These are phyloP conservation scores for Cymbidium sinense DNA, from an alignment of 106 monocot genomes.

Conservation along the genomic window DNA sequence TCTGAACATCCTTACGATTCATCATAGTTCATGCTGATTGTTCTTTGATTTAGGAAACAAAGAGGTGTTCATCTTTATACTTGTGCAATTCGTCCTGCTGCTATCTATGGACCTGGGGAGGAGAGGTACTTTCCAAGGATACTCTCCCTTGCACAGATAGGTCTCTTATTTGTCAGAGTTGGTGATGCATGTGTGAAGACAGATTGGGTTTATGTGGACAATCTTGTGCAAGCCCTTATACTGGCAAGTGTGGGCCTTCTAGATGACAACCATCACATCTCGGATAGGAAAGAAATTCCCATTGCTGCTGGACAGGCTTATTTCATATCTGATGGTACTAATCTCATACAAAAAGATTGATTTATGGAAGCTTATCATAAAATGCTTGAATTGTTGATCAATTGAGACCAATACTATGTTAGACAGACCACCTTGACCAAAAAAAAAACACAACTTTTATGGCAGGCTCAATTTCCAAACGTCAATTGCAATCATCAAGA, in stretches of 20 bases:
- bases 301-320: conserved; percentile 90
- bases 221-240: conserved; percentile 87
- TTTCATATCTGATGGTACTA: conserved; percentile 96
- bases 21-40: background rate
- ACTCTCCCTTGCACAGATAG: conserved; percentile 71
- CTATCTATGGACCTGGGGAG: conserved; percentile 97
- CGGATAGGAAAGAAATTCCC: conserved; percentile 60
- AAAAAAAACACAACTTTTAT: no score
- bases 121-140: conserved; percentile 93
- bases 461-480: no score
- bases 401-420: no score
- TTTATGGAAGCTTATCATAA: no score
- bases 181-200: conserved; percentile 64
- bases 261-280: conserved; percentile 75
- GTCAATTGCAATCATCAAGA: no score
- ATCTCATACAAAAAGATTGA: no score
- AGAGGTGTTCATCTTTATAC: conserved; percentile 59
- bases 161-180: conserved; percentile 62
- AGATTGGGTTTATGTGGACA: conserved; percentile 95
- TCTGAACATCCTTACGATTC: no score
- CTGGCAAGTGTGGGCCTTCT: conserved; percentile 90
- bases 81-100: conserved; percentile 91
- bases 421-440: no score
- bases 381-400: no score
- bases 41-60: conserved; percentile 26